Evolutionary conservation across 1,139 yeast species (phyloP), one percentile per base, ranked within the genome.

Genomic region (Candida neerlandica): DNA sequence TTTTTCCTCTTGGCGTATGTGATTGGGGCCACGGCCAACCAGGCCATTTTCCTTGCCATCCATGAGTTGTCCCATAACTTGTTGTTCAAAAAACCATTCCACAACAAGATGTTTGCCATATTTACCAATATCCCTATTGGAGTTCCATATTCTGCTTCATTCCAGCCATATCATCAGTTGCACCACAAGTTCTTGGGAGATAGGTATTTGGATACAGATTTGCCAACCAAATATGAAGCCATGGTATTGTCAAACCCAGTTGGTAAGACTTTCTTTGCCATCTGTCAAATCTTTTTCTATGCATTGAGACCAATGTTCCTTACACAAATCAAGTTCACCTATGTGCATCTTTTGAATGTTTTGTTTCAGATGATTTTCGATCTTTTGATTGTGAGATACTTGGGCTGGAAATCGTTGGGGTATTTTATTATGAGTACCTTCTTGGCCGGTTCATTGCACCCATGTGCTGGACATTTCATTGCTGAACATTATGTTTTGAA

Each of bases 131-230:
- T 89, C 46, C 96, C 97, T 1, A 89, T 91, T 48, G 97, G 96
- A 0, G 78, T 91, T 35, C 97, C 97, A 0, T 91, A 89, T 66
- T 80, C 90, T 40, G 97, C 97, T 0, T 86, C 96, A 2, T 91
- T 91, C 68, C 90, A 87, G 53, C 97, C 97, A 10, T 91, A 91
- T 66, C 97, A 91, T 62, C 89, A 89, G 64, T 75, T 91, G 44
- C 97, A 91, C 62, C 97, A 91, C 69, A 91, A 91, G 66, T 90
- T 87, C 61, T 70, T 88, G 63, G 97, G 97, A n/a, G 96, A 91
- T 64, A 86, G 84, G 58, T 75, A 78, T 45, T 83, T 83, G 61
- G 97, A 91, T 65, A 87, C 97, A 0, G 97, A 91, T 65, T 74
- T 91, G 55, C 97, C 97, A 37, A 91, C 97, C 0, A 66, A 69